Evolutionary conservation across 495 filamentous ascomycete species (phyloP), one percentile per base, ranked within the genome.

Genomic region (Lophium mytilinum): DNA sequence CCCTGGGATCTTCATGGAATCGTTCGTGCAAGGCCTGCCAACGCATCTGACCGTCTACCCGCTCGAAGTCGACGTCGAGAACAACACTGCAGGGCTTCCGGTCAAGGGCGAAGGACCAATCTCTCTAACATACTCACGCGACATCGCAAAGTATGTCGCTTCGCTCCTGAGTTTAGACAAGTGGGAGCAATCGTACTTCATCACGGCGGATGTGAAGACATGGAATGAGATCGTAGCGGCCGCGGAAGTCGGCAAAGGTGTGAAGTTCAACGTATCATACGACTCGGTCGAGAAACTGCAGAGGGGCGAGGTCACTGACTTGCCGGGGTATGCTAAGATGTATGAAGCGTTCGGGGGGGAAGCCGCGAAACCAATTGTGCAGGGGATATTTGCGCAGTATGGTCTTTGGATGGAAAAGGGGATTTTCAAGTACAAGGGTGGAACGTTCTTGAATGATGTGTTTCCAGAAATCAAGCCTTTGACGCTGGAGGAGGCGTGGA

Each of bases 271-370:
- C 18, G 50, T 59, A 1, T 19, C 40, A 24, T 53, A 59, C 35
- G 56, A 59, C 46, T 48, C 56, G 4, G 18, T 59, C 11, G 56
- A 59, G 35, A 59, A 42, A n/a, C 19, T 59, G 11, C 6, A 37
- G 36, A 33, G 34, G 17, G 40, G 50, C 8, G 10, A 53, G 50
- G 35, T 53, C 17, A 59, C 56, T 4, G 56, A 53, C 17, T 24
- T 59, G 10, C 56, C 56, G 9, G 6, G 3, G 4, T 15, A 52
- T 33, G 2, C 15, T 3, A 50, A 50, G 47, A 15, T 34, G 3
- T 50, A 30, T 10, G 24, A 21, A 11, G 6, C 35, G 3, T 33
- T 50, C 15, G 43, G 30, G 14, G 4, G 5, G 9, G 15, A 56
- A 43, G 17, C 7, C 9, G 30, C n/a, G 41, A 48, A 50, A 47